Percentiles rank a stretch among this genome's conserved stretches.
These are phyloP conservation scores for Anastatica hierochuntica DNA, from an alignment of 345 rosid genomes.

Conservation along the genomic window DNA sequence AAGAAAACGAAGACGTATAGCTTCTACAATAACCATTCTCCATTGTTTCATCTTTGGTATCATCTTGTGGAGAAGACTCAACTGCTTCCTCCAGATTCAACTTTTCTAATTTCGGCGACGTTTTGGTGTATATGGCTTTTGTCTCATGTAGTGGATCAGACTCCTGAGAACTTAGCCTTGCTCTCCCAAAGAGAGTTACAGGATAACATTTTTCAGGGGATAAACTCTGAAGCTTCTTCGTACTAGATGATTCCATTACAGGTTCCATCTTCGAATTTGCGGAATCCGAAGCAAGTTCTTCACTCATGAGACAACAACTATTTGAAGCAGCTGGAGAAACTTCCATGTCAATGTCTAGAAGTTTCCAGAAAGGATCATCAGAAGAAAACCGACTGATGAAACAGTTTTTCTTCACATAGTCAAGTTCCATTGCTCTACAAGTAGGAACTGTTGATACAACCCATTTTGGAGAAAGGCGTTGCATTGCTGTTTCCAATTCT, in stretches of 20 bases:
- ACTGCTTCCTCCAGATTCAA: constrained; percentile 9
- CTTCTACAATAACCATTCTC: constrained; percentile 13
- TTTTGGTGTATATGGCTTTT: constrained; percentile 2
- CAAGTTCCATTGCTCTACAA: constrained; percentile 68
- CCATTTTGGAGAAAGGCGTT: constrained; percentile 60
- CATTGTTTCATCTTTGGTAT: background rate
- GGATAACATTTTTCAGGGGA: constrained; percentile 37
- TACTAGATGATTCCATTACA: constrained; percentile 14
- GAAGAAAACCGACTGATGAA: constrained; percentile 31
- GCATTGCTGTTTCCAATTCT: constrained; percentile 68
- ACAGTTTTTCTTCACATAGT: constrained; percentile 56
- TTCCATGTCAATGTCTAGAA: constrained; percentile 48
- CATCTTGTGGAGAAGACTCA: constrained; percentile 18
- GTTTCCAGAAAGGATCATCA: constrained; percentile 69
- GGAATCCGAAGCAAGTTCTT: constrained; percentile 20
- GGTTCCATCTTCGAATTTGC: constrained; percentile 20
- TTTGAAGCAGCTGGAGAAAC: constrained; percentile 23
- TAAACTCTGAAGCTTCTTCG: constrained; percentile 29
- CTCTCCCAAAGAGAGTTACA: constrained; percentile 67
- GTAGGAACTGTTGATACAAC: constrained; percentile 76
- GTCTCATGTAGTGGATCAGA: constrained; percentile 19
- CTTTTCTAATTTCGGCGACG: constrained; percentile 1
- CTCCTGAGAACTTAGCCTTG: constrained; percentile 39
- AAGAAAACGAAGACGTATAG: constrained; percentile 5
- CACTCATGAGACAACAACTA: constrained; percentile 25